Conservation (phyloP, 2,329 filamentous ascomycete species). For the Colletotrichum sp. region DNA sequence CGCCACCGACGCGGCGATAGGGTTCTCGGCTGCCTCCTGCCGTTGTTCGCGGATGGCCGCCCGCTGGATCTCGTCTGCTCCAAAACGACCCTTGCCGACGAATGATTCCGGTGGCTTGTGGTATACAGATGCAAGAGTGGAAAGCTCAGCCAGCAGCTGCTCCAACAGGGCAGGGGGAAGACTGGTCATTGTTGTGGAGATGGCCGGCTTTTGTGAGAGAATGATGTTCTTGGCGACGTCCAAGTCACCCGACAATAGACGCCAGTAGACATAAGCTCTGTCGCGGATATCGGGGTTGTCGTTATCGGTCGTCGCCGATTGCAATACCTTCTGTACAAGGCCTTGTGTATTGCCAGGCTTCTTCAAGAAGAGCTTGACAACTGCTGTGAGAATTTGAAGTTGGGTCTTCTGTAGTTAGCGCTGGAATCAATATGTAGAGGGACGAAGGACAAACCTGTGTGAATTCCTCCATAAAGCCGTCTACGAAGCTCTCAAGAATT, state of each 20-base stretch:
- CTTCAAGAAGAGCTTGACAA: slow-evolving; percentile 97
- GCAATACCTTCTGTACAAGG: slow-evolving; percentile 92
- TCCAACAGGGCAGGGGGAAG: slow-evolving; percentile 85
- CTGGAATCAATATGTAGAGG: background rate
- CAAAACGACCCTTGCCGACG: slow-evolving; percentile 91
- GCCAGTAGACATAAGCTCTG: slow-evolving; percentile 98
- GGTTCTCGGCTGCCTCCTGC: slow-evolving; percentile 91
- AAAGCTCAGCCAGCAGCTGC: slow-evolving; percentile 88
- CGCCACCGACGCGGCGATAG: slow-evolving; percentile 84
- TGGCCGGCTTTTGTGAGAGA: slow-evolving; percentile 91
- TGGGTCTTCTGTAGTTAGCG: slow-evolving; percentile 70
- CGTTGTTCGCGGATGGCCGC: slow-evolving; percentile 96
- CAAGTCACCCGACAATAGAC: slow-evolving; percentile 89
- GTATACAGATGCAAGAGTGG: slow-evolving; percentile 95
- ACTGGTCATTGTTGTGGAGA: slow-evolving; percentile 91
- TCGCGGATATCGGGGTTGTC: slow-evolving; percentile 98
- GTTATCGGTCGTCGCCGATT: slow-evolving; percentile 90
- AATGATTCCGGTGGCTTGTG: slow-evolving; percentile 99
- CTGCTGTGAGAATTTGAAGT: slow-evolving; percentile 94
- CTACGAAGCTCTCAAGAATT: slow-evolving; percentile 89
- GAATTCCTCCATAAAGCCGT: slow-evolving; percentile 95
- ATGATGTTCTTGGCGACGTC: slow-evolving; percentile 89
- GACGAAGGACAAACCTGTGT: slow-evolving; percentile 69
- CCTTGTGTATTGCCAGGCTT: slow-evolving; percentile 91
- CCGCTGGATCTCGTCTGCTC: slow-evolving; percentile 91